Evolutionary conservation across 305 asterid genomes (phyloP), one percentile per base, ranked within the genome.

Genomic region (Caryopteris hybrid): DNA sequence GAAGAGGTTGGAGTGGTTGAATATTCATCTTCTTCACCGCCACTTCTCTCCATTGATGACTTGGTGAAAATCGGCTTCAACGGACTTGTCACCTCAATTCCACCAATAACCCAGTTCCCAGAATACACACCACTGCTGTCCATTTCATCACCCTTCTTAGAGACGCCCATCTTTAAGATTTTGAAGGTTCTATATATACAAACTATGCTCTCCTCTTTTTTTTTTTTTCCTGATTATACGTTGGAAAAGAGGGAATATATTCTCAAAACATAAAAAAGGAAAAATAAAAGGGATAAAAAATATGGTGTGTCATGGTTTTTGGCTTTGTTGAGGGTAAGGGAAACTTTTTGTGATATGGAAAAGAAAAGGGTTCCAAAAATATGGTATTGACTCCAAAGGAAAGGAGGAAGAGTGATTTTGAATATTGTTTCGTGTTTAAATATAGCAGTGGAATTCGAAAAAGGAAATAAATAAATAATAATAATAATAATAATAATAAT

Each of bases 1-100:
- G 83, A 86, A n/a, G 73, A 66, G 0, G 80, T 87, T 2, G 96
- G 96, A 16, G 96, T 89, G 0, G 81, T 80, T 8, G 83, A 72
- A 50, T 11, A 57, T n/a, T 65, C 67, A 8, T 29, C 61, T 7
- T 77, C 81, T 43, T 74, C 78, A 33, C 58, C 66, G 0, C 45
- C 76, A 5, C 53, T 75, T 18, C 58, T 68, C 72, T 61, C 70
- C 51, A 11, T 53, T 58, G 70, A 27, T 5, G 33, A 41, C 16
- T 42, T 74, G 3, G 84, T 83, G 8, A 74, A 65, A 69, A 85
- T 72, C 0, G 88, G 85, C 78, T 80, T 84, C 81, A 83, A 43
- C 9, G 81, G 76, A 67, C 59, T 65, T 46, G 67, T 69, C 16
- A 78, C 1, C 34, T 77, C 56, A 50, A 79, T 71, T 39, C 84